Base-by-base conservation (phyloP, 164 flowering plant species). In the Macadamia tetraphylla region DNA sequence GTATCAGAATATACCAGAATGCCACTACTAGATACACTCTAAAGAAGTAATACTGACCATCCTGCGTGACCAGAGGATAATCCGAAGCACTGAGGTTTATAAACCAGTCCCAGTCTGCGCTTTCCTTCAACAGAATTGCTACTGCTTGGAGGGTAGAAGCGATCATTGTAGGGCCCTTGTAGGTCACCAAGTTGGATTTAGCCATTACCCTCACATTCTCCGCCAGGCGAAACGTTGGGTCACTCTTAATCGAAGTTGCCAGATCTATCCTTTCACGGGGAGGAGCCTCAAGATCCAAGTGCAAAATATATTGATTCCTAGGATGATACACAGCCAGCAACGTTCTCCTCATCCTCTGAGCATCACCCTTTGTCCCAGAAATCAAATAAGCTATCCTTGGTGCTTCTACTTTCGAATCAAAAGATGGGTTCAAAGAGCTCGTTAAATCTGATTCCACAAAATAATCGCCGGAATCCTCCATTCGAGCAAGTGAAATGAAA, bases 221-320 rank as follows among this genome's bases (percentile, higher is more conserved):
- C 71, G 92, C 88, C 71, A 86, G 88, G 43, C 60, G 76, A 69
- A 92, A 94, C 0, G 81, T 81, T 1, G 84, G 90, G 72, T 94
- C 98, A 70, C 55, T 73, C 81, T 88, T 89, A 61, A 94, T 82
- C 9, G 82, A 74, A 66, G 62, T 74, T 1, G 90, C 70, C 80
- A 92, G 75, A 52, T 92, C 91, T 67, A 94, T 70, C 74, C 98
- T 79, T 75, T 92, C 99, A 12, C 86, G 79, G 1, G 98, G 95
- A 15, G 98, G 94, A 64, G 97, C 96, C 84, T 94, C 99, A 70
- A 94, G 91, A 81, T 94, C 99, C 85, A 94, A 83, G 76, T 94
- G 99, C 66, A 94, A 51, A 70, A 94, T 75, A 75, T 94, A 94
- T 76, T 85, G 97, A 72, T 94, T 94, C 67, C 97, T 80, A 0